Percentiles rank a stretch among this genome's conserved stretches.
phyloP scores from a whole-genome alignment of 345 rosid species.

The Eutrema heterophyllum region DNA sequence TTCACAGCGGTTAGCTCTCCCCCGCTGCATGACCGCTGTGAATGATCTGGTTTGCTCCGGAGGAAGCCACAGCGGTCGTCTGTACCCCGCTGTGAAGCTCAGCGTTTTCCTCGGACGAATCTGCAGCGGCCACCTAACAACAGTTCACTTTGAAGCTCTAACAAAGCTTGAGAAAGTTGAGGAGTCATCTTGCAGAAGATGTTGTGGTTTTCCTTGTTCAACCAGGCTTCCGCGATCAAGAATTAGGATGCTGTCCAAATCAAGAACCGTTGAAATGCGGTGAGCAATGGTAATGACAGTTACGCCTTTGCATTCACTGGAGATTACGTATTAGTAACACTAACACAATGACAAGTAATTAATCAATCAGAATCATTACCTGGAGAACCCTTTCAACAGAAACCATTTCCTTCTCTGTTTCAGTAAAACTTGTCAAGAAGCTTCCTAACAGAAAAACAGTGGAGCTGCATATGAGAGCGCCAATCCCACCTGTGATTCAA shows the following conservation, averaged over 20 bases:
- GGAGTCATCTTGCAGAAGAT: slow-evolving; percentile 48
- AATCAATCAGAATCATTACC: slow-evolving; percentile 34
- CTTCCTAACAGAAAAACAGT: slow-evolving; percentile 69
- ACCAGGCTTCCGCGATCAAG: slow-evolving; percentile 72
- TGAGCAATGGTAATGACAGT: slow-evolving; percentile 92
- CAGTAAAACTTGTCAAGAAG: slow-evolving; percentile 87
- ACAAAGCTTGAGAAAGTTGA: slow-evolving; percentile 72
- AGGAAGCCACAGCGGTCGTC: too few relatives aligned
- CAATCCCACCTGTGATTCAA: slow-evolving; percentile 67
- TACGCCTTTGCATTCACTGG: slow-evolving; percentile 60
- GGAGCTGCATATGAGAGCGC: slow-evolving; percentile 94
- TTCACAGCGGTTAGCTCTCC: too few relatives aligned
- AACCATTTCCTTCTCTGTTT: slow-evolving; percentile 97
- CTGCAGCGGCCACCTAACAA: too few relatives aligned
- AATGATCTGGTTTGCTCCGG: too few relatives aligned
- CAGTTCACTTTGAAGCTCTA: slow-evolving; percentile 49
- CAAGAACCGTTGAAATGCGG: slow-evolving; percentile 77
- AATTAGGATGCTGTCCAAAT: slow-evolving; percentile 64
- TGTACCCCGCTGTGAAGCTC: too few relatives aligned
- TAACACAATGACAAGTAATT: not conserved
- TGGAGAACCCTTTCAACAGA: slow-evolving; percentile 84
- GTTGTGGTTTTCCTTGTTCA: slow-evolving; percentile 71
- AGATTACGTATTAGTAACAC: slow-evolving; percentile 32
- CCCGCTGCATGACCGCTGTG: too few relatives aligned
- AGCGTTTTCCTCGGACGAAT: too few relatives aligned